Base-by-base conservation (phyloP, 148 eudicot species). In the Polygonum aviculare region DNA sequence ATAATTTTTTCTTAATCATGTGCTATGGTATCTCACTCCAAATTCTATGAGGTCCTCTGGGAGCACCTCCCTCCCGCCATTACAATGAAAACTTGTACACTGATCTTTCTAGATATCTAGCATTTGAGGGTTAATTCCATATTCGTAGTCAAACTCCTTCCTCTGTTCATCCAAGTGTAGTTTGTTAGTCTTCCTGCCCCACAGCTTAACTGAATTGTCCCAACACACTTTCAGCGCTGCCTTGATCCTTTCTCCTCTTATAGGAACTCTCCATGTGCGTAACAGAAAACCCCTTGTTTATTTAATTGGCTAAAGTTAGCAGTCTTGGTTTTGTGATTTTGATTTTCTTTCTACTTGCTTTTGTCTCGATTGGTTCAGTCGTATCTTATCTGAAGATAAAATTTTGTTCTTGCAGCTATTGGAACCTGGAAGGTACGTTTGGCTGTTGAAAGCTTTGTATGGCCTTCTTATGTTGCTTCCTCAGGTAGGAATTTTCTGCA, bases 381-480 rank as follows among this genome's bases (percentile, higher is more conserved):
- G 8, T 36, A 36, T 35, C 21, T 36, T 36, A 36, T 5, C 10
- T 47, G 54, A 2, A 63, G 19, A 44, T 44, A 44, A n/a, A 38
- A 16, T 67, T 31, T 77, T 69, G 48, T 69, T 79, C 73, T 82
- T 93, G 82, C 87, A 95, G 99, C 97, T 95, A 82, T 91, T 95
- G 80, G 99, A 95, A 85, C 99, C 97, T 77, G 90, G 91, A 85
- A 95, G 91, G 81, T 88, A 88, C 81, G 85, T 80, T 59, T 93
- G 93, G 93, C 78, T 95, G 76, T 81, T 95, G 77, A 95, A 95
- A 87, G 86, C 93, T 74, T 86, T 95, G 65, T 93, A 95, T 82
- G 99, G 99, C 80, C 94, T 95, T 78, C 91, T 93, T 54, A 90
- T 93, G 97, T 84, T 95, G 77, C 96, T 95, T 82, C 99, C 99